A percentile compares a stretch with the other conserved stretches of the same genome.
Conservation (phyloP, 73 alveolate genomes). For the Tetrahymena thermophila region DNA sequence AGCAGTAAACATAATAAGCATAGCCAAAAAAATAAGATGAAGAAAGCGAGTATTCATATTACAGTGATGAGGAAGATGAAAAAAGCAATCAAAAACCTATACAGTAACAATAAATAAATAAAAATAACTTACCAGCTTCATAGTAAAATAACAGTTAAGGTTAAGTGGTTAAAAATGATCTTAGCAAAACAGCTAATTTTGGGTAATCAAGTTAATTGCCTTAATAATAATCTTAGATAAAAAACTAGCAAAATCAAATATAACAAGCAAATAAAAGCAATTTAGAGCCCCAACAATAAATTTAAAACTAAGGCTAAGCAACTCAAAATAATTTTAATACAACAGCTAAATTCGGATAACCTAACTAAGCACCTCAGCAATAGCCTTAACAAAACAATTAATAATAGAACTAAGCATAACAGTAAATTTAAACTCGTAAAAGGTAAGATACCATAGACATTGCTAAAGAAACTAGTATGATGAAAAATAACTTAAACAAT, state of each 20-base stretch:
- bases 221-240: not conserved
- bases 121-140: no score
- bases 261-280: not conserved
- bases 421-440: not conserved
- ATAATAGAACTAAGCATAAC: no score
- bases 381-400: not conserved
- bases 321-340: not conserved
- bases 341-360: not conserved
- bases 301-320: no score
- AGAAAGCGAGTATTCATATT: not conserved
- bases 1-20: not conserved
- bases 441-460: not conserved
- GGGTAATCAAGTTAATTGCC: not conserved
- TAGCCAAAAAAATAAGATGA: not conserved
- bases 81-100: not conserved
- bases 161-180: not conserved
- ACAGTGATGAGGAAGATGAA: not conserved
- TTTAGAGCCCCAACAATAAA: not conserved
- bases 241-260: no score
- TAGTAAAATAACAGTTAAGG: no score
- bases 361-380: not conserved
- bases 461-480: not conserved
- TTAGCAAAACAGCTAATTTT: not conserved
- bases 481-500: not conserved
- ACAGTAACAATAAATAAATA: not conserved